Conservation (phyloP, 257 asterid species). For the Solanum appendiculatum region DNA sequence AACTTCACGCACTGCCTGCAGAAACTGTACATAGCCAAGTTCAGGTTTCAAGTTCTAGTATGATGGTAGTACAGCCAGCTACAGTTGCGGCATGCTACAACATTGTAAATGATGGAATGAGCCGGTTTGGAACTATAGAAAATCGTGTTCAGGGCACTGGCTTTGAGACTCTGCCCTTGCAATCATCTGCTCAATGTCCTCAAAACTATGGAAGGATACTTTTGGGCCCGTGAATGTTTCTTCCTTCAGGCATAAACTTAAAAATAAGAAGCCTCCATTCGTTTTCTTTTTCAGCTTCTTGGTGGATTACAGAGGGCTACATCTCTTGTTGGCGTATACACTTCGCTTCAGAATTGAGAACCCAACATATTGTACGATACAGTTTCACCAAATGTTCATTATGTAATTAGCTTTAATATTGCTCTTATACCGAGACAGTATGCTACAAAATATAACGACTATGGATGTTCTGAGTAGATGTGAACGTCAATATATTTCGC, state of each 20-base stretch:
- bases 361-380: slow-evolving; percentile 11
- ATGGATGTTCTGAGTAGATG: background rate
- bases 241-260: background rate
- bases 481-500: background rate
- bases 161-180: slow-evolving; percentile 20
- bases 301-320: background rate
- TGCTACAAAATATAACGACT: background rate
- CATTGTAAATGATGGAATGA: slow-evolving; percentile 20
- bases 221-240: slow-evolving; percentile 25
- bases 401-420: background rate
- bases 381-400: background rate
- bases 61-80: slow-evolving; percentile 35
- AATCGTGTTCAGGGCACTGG: slow-evolving; percentile 9
- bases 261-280: background rate
- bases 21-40: slow-evolving; percentile 19
- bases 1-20: slow-evolving; percentile 15
- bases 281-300: background rate
- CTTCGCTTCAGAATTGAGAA: slow-evolving; percentile 1
- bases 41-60: slow-evolving; percentile 15
- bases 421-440: background rate
- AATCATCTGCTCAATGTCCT: slow-evolving; percentile 19
- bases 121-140: slow-evolving; percentile 13
- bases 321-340: slow-evolving; percentile 1
- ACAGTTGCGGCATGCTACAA: slow-evolving; percentile 32
- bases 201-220: slow-evolving; percentile 33